Percentiles rank a stretch among this genome's conserved stretches.
Evolutionary conservation across 2,329 filamentous ascomycete genomes (phyloP).

Genomic region (Lasiodiplodia theobromae): DNA sequence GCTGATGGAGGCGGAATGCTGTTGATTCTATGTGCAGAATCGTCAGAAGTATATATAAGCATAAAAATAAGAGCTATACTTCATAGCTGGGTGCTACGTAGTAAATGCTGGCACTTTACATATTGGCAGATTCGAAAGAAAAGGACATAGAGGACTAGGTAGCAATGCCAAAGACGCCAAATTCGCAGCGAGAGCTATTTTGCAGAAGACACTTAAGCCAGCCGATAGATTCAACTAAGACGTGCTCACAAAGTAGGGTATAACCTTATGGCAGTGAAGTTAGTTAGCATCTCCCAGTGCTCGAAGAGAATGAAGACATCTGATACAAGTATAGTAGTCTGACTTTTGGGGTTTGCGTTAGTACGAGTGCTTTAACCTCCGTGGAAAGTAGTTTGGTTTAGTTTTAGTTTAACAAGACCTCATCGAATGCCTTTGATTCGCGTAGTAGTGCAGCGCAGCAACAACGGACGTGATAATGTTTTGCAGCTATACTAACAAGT

Average conservation of each 20-base stretch:
- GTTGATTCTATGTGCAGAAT: not conserved
- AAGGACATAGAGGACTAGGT: not conserved
- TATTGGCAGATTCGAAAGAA: not conserved
- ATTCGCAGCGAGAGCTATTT: not conserved
- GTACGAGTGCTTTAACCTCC: no score
- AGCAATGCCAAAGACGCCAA: not conserved
- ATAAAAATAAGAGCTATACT: not conserved
- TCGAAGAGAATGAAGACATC: not conserved
- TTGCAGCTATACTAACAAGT: no score
- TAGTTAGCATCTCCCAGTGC: not conserved
- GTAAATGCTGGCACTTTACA: not conserved
- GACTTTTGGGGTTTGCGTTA: no score
- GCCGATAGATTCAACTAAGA: not conserved
- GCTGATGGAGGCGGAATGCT: constrained; percentile 44
- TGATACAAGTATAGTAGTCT: not conserved
- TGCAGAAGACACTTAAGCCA: not conserved
- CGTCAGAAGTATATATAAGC: not conserved
- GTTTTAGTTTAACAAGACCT: no score
- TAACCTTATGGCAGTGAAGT: not conserved
- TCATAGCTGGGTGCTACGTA: not conserved
- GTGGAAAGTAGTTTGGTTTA: no score
- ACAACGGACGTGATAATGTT: no score
- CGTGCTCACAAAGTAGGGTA: not conserved
- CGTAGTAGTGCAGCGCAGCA: no score
- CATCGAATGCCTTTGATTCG: no score